Conservation (phyloP, 2,329 filamentous ascomycete genomes). For the Fonsecaea erecta region DNA sequence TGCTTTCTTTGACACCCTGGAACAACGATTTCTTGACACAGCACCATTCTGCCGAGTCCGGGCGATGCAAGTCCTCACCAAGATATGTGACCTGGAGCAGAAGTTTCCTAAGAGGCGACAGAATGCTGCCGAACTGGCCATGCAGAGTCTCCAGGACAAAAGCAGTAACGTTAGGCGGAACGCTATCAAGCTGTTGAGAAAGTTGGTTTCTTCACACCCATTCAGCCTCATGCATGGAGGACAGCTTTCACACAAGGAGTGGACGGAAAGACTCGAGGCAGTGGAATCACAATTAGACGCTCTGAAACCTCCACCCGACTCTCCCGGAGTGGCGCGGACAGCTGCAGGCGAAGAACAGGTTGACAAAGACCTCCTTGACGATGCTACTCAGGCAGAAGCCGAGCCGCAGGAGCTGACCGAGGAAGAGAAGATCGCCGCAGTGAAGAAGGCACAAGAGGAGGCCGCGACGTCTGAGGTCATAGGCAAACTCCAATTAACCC, state of each 20-base stretch:
- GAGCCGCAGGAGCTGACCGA: constrained; percentile 77
- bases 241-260: constrained; percentile 81
- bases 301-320: constrained; percentile 75
- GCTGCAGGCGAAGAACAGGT: constrained; percentile 68
- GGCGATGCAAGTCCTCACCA: constrained; percentile 90
- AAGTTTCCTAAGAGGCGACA: constrained; percentile 94
- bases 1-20: constrained; percentile 94
- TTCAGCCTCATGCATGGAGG: constrained; percentile 91
- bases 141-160: constrained; percentile 91
- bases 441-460: constrained; percentile 82
- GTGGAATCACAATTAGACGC: constrained; percentile 82
- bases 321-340: constrained; percentile 72
- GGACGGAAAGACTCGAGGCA: constrained; percentile 78
- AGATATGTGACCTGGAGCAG: constrained; percentile 89
- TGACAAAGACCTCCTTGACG: constrained; percentile 79
- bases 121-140: constrained; percentile 82
- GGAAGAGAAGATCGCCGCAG: constrained; percentile 72
- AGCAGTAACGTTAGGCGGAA: constrained; percentile 96
- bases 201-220: constrained; percentile 89
- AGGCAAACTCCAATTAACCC: constrained; percentile 82
- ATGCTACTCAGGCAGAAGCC: constrained; percentile 80
- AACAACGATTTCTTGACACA: constrained; percentile 93
- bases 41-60: constrained; percentile 95
- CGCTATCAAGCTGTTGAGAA: constrained; percentile 87
- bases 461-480: constrained; percentile 88